These are phyloP conservation scores for Penicillium sp. DNA, from an alignment of 2,329 filamentous ascomycete species.

Conservation along the genomic window DNA sequence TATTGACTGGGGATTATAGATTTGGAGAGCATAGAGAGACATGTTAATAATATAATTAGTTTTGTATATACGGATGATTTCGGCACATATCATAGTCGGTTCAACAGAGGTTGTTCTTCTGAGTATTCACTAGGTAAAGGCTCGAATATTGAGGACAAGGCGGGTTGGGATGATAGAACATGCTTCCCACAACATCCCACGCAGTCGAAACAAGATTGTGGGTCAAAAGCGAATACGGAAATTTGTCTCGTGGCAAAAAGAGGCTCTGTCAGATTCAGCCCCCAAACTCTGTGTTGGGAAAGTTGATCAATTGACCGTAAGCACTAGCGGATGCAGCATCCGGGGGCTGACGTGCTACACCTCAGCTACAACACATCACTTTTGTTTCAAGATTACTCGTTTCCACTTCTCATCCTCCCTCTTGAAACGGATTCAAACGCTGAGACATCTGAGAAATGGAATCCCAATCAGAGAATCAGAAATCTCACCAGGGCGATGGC, in stretches of 20 bases:
- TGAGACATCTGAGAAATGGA: neutral
- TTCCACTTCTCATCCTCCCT: no score
- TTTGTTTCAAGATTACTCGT: neutral
- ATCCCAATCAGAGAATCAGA: neutral
- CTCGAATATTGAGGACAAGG: no score
- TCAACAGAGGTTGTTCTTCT: neutral
- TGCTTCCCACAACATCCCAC: no score
- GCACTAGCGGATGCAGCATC: neutral
- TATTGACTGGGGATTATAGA: conserved; percentile 9
- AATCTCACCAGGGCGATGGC: neutral
- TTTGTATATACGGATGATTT: neutral
- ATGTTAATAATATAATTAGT: neutral
- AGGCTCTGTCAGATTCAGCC: neutral
- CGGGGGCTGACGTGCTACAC: neutral
- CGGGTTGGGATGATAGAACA: no score
- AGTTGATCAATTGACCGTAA: neutral
- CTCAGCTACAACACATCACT: neutral
- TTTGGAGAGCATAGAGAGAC: conserved; percentile 8
- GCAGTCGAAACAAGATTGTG: neutral
- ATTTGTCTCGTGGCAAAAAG: no score
- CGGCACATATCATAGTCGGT: neutral
- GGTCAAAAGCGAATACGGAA: neutral
- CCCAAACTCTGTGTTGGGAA: neutral
- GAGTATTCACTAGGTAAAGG: no score
- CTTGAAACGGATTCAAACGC: no score